These are phyloP conservation scores for Trametes cinnabarina DNA, from an alignment of 768 basidiomycete genomes.

Conservation along the genomic window DNA sequence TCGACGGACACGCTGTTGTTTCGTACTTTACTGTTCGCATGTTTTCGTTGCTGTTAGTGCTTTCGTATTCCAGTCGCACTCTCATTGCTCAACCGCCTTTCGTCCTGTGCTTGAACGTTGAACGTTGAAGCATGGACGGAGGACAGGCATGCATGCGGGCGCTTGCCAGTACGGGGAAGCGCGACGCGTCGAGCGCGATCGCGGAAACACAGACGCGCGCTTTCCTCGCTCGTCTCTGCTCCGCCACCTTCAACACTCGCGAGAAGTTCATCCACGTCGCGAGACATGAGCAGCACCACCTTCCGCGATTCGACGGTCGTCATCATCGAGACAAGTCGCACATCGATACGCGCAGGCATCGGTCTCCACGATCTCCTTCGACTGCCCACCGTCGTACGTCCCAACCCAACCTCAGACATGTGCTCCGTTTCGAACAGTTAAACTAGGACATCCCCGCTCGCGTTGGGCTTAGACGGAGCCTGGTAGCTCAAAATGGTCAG, in stretches of 20 bases:
- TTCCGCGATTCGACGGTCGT: constrained; percentile 80
- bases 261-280: not conserved
- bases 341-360: constrained; percentile 68
- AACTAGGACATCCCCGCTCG: constrained; percentile 74
- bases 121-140: too few species aligned
- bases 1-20: not conserved
- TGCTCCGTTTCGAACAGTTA: not conserved
- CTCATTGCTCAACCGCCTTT: not conserved
- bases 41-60: not conserved
- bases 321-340: constrained; percentile 76
- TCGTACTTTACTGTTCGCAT: not conserved
- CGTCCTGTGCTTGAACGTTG: not conserved
- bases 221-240: not conserved
- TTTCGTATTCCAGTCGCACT: not conserved
- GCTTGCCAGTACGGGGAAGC: not conserved
- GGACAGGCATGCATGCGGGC: not conserved
- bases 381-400: constrained; percentile 70
- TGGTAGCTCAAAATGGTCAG: constrained; percentile 30
- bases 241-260: not conserved
- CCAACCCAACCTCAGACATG: not conserved
- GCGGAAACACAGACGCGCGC: constrained; percentile 4
- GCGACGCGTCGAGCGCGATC: constrained; percentile 15
- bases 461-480: constrained; percentile 62
- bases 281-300: constrained; percentile 18
- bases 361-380: constrained; percentile 80